Base-by-base conservation (phyloP, 2,329 filamentous ascomycete genomes). In the Colletotrichum camelliae region DNA sequence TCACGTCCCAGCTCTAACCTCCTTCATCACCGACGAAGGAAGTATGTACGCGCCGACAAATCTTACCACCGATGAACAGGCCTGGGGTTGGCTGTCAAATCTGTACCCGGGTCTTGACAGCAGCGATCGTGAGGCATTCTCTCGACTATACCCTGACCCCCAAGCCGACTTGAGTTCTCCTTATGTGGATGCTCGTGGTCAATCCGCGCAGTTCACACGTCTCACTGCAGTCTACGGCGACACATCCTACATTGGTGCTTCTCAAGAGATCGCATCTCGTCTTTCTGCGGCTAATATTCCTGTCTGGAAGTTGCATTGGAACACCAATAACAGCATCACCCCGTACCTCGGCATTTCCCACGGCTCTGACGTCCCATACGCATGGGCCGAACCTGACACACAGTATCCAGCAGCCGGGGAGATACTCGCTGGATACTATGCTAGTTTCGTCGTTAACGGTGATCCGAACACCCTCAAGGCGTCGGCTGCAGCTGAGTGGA, bases 231-330 rank as follows among this genome's bases (percentile, higher is more conserved):
- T 55, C 7, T 71, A 74, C 29, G 72, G 60, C 52, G 67, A 74
- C 10, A 71, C 72, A 2, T 29, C 67, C 7, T 74, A 74, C 15
- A 71, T 71, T 24, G 39, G 72, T 35, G 27, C 29, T 5, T 55
- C 67, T 4, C 72, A 74, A 21, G 67, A 71, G 9, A 67, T 61
- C 4, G 60, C 72, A 1, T n/a, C 35, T 13, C 67, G 72, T 5
- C 60, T 69, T 5, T 55, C 68, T 12, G 65, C 65, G 2, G 75
- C 29, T 4, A 61, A 61, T 2, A 10, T 77, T 13, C 84, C 85
- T 0, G 84, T 81, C 0, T 86, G 84, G 84, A 85, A 85, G 66
- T 70, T 81, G 12, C 82, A 84, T 4, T 86, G 86, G 79, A 83
- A 85, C 77, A 84, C 84, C 2, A 84, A 83, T 43, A 81, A 84